Conservation (phyloP, 768 basidiomycete genomes). For the Auricularia heimuer region DNA sequence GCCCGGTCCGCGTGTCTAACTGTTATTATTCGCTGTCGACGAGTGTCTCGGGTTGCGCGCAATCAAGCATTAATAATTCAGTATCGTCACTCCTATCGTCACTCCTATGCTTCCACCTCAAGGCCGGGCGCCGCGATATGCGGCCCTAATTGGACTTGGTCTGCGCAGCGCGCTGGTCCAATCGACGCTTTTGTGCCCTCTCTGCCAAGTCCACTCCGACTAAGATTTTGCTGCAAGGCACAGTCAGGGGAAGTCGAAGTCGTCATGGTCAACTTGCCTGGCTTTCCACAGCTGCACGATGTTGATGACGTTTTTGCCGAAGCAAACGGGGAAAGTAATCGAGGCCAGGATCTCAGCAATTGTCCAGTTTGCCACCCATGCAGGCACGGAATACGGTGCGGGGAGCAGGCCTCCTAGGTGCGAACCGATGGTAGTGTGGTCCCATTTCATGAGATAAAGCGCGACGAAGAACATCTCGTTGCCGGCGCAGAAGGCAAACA, state of each 20-base stretch:
- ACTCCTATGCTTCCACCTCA: no score
- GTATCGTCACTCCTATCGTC: no score
- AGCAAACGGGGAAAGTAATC: slow-evolving; percentile 55
- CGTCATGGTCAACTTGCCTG: slow-evolving; percentile 22
- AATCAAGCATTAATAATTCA: slow-evolving; percentile 3
- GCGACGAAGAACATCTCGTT: slow-evolving; percentile 96
- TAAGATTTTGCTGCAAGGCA: slow-evolving; percentile 50
- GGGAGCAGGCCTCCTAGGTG: slow-evolving; percentile 15
- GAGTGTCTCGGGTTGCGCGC: neutral
- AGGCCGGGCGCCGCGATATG: neutral
- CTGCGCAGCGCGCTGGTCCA: neutral
- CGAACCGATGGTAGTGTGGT: slow-evolving; percentile 56
- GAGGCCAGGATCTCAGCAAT: slow-evolving; percentile 69
- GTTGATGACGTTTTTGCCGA: slow-evolving; percentile 86
- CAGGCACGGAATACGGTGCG: slow-evolving; percentile 6
- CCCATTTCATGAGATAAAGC: slow-evolving; percentile 88
- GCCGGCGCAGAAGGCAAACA: slow-evolving; percentile 88
- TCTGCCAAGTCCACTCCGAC: slow-evolving; percentile 91
- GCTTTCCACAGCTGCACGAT: slow-evolving; percentile 98
- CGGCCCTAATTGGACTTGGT: neutral
- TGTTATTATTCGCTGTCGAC: neutral
- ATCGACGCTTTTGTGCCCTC: slow-evolving; percentile 36
- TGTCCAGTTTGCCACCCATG: slow-evolving; percentile 36
- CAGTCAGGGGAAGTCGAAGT: neutral
- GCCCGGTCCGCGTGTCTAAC: neutral